Conservation (phyloP, 768 basidiomycete genomes). For the Mycena leptocephala region DNA sequence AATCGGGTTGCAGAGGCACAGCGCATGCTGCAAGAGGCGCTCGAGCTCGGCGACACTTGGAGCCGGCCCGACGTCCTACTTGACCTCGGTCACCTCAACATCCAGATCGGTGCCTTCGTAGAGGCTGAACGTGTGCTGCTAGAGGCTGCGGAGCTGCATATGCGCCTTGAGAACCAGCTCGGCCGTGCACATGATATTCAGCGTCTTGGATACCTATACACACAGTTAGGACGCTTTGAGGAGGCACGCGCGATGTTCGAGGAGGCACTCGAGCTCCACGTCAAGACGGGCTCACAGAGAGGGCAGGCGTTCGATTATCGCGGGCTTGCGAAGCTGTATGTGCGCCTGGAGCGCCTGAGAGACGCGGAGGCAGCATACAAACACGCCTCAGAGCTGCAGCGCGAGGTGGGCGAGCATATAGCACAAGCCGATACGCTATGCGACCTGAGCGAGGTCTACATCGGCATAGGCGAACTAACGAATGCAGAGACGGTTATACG, state of each 20-base stretch:
- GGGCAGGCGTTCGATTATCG: not conserved
- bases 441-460: not conserved
- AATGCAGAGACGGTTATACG: not conserved
- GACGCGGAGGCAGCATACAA: not conserved
- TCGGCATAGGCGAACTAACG: not conserved
- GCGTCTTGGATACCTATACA: not conserved
- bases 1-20: not conserved
- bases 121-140: not conserved
- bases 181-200: not conserved
- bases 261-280: not conserved
- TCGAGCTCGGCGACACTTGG: not conserved
- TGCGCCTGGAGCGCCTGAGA: not conserved
- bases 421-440: not conserved
- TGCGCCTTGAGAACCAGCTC: not conserved
- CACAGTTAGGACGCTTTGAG: not conserved
- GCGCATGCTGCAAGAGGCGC: not conserved
- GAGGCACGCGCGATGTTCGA: not conserved
- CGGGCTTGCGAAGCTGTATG: not conserved
- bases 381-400: not conserved
- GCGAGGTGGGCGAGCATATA: not conserved
- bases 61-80: not conserved
- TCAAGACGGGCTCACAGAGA: not conserved
- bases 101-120: not conserved
- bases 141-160: not conserved
- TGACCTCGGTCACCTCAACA: not conserved